Conservation (phyloP, 78 protist species). For the Speleostelium caveatum region DNA sequence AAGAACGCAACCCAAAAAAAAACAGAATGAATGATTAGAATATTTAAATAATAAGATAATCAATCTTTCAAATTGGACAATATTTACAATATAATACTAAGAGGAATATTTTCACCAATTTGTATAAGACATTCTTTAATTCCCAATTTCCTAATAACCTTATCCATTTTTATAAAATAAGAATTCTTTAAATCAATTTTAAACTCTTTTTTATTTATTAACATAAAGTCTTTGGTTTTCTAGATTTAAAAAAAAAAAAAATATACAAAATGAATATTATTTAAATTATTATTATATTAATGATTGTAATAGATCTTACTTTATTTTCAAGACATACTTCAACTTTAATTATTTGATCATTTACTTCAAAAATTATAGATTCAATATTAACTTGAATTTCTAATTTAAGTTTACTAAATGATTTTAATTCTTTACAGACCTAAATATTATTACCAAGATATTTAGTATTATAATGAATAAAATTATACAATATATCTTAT, state of each 20-base stretch:
- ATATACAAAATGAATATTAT: neutral
- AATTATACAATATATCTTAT: no score
- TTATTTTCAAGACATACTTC: slow-evolving; percentile 15
- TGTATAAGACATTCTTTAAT: slow-evolving; percentile 45
- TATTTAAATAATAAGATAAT: neutral
- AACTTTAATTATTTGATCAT: slow-evolving; percentile 10
- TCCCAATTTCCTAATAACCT: slow-evolving; percentile 13
- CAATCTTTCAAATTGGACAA: neutral
- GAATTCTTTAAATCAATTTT: slow-evolving; percentile 25
- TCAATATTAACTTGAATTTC: neutral
- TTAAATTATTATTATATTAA: neutral
- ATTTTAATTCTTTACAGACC: slow-evolving; percentile 32
- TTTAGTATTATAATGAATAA: neutral
- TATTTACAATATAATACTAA: slow-evolving; percentile 4
- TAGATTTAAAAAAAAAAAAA: neutral
- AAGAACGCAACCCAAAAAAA: no score
- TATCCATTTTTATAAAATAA: slow-evolving; percentile 25
- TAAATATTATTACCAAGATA: no score
- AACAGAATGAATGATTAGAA: neutral
- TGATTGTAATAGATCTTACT: neutral
- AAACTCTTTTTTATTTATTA: slow-evolving; percentile 2
- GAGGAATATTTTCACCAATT: slow-evolving; percentile 13
- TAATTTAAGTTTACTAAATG: slow-evolving; percentile 16
- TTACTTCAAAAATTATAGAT: neutral
- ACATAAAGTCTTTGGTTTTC: slow-evolving; percentile 40